Evolutionary conservation across 2,329 filamentous ascomycete species (phyloP), one percentile per base, ranked within the genome.

Genomic region (Monilinia polystroma): DNA sequence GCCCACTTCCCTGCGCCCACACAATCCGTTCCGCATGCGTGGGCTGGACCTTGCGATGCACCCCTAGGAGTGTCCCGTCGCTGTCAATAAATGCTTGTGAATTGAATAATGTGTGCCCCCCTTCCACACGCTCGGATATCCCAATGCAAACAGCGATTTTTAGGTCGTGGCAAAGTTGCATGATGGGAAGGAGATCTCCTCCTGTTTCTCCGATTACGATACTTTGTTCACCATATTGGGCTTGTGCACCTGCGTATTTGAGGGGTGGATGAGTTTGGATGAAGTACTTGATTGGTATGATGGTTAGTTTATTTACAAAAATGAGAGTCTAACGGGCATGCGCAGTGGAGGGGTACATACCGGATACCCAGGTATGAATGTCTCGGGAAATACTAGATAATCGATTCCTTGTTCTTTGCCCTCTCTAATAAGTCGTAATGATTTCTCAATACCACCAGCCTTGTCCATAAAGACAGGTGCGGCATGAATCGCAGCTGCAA

Each of bases 311-410:
- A 3, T 47, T 5, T 18, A 7, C 18, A 5, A 8, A 8, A 12
- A 47, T 47, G 16, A 47, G 18, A 20, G 6, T 47, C 26, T 8
- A 5, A 1, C 7, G 2, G 11, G 12, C 29, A n/a, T 29, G 29
- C 29, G 29, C 6, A 38, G 4, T 2, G 5, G 0, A 16, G 20
- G 29, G 1, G 10, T 5, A n/a, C 6, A 12, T 29, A 63, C 59
- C 18, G 59, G 59, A 29, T 63, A 63, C 20, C 59, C 59, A 53
- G 59, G 59, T 7, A 63, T n/a, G 18, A 63, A 63, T 20, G 59
- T 63, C 12, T 63, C 59, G 8, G 59, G 59, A 10, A 63, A 63
- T 5, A 53, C 59, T 4, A 63, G 11, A 14, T 41, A 43, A 11
- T 63, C 59, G 2, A 63, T 41, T 20, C n/a, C 45, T 52, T 63